Evolutionary conservation across 306 rosid genomes (phyloP).

Genomic region (Carpinus fangiana): DNA sequence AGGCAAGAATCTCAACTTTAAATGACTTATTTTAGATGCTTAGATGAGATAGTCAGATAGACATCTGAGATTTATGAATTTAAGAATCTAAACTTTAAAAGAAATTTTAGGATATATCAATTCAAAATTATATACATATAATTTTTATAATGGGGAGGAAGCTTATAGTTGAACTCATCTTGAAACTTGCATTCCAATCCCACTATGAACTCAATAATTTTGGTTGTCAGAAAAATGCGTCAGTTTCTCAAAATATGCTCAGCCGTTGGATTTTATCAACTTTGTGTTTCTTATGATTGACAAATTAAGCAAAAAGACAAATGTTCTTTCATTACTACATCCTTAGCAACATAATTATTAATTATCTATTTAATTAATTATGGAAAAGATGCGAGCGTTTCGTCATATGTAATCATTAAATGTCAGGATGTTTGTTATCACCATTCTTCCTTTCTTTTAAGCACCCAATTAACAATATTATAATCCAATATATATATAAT

Average conservation of each 20-base stretch:
- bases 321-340: background rate
- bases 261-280: background rate
- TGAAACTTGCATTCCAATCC: no score
- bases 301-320: background rate
- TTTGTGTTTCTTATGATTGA: background rate
- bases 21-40: no score
- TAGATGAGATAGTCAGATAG: no score
- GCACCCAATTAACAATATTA: background rate
- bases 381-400: constrained; percentile 7
- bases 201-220: background rate
- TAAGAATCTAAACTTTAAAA: no score
- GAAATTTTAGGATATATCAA: no score
- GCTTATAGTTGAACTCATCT: no score
- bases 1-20: no score
- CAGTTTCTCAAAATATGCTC: background rate
- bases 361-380: background rate
- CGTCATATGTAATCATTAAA: background rate
- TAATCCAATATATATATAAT: background rate
- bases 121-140: no score
- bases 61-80: no score
- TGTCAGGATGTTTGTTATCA: background rate
- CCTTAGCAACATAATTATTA: background rate
- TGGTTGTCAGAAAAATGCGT: background rate
- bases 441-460: background rate
- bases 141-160: no score